Conservation (phyloP, 2,329 filamentous ascomycete species). For the Aspergillus pseudonomiae region DNA sequence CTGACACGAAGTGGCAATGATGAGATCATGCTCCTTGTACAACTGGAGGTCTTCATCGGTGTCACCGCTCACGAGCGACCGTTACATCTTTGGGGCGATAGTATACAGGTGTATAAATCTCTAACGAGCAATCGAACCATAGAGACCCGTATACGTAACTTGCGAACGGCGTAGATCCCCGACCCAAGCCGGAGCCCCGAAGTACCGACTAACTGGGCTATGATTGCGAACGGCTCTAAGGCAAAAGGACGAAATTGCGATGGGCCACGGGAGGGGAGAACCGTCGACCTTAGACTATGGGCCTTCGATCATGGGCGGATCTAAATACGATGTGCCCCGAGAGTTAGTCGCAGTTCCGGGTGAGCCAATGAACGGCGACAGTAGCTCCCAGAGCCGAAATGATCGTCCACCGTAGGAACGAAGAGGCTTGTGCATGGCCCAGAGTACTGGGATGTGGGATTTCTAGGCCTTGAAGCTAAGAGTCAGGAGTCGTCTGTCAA, state of each 20-base stretch:
- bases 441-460: conserved; percentile 14
- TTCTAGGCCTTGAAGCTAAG: background rate
- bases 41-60: background rate
- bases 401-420: conserved; percentile 15
- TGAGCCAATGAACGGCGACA: conserved; percentile 12
- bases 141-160: background rate
- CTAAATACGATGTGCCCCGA: conserved; percentile 20
- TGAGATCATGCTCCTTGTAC: background rate
- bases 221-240: conserved; percentile 9
- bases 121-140: background rate
- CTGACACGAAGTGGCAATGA: conserved; percentile 2
- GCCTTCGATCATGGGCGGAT: conserved; percentile 19
- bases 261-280: conserved; percentile 4
- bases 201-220: conserved; percentile 13
- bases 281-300: background rate
- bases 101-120: background rate
- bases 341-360: conserved; percentile 9
- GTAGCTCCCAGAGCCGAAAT: conserved; percentile 7
- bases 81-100: background rate
- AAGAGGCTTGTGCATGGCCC: conserved; percentile 21
- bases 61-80: background rate
- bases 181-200: conserved; percentile 3
- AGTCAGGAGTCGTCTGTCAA: background rate
- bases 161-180: conserved; percentile 4
- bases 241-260: conserved; percentile 14